Base-by-base conservation (phyloP, 345 rosid genomes). In the Eucalyptus sp. region DNA sequence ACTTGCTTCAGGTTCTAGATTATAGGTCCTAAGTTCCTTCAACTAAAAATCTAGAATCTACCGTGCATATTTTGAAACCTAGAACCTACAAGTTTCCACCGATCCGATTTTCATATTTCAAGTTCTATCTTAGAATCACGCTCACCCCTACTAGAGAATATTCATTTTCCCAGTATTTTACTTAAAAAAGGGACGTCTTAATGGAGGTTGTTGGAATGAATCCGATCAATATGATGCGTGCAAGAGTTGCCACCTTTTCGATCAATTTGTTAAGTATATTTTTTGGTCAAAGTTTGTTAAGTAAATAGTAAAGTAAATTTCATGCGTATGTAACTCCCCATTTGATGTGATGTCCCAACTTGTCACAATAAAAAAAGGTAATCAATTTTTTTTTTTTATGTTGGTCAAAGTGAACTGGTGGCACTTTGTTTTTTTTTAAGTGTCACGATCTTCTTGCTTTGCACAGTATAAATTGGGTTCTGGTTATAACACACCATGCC, bases 241-340 rank as follows among this genome's bases (percentile, higher is more conserved):
- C 62, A 56, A 1, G 62, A 56, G 62, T 56, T 56, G 10, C 13
- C 0, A 24, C 27, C 62, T 24, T 56, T 56, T 56, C 0, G 29
- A 29, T 20, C 0, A 0, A 56, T 56, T 56, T 56, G 12, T 56
- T 22, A 56, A 56, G 6, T 56, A 22, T 22, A 22, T 56, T 56
- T 56, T 56, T 56, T 20, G 58, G 58, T 52, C 25, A 52, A 52
- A 52, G 58, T 52, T 18, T 56, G 13, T 56, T 56, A 24, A 56
- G 62, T 56, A 56, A 24, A 22, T 56, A 56, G 0, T 56, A 56
- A 56, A 56, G 29, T 13, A 22, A 24, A 56, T 56, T 56, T 56
- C 13, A 24, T 0, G 62, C 0, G 27, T 56, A 0, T 24, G 12
- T 20, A 22, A 22, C 11, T 9, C 13, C 29, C 1, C 6, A 56